These are phyloP conservation scores for Macrophomina phaseolina DNA, from an alignment of 2,329 filamentous ascomycete genomes.

Conservation along the genomic window DNA sequence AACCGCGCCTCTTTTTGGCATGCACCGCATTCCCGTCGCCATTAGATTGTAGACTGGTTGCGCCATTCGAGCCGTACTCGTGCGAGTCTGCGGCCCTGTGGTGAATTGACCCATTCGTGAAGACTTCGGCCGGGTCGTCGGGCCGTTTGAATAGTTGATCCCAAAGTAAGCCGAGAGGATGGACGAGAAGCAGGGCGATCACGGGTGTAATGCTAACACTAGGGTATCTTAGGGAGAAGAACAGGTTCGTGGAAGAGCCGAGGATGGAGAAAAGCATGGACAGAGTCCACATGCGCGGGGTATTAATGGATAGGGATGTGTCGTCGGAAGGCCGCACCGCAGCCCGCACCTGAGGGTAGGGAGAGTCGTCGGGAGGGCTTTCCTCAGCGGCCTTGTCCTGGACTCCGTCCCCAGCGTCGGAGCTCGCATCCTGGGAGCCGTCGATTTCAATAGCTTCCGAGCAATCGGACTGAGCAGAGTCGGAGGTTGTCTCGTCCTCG, in stretches of 20 bases:
- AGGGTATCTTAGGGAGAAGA: slow-evolving; percentile 88
- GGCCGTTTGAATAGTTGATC: slow-evolving; percentile 71
- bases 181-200: slow-evolving; percentile 83
- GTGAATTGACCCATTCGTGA: slow-evolving; percentile 61
- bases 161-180: slow-evolving; percentile 82
- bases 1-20: slow-evolving; percentile 25
- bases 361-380: slow-evolving; percentile 70
- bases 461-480: slow-evolving; percentile 10
- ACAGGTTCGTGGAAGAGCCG: slow-evolving; percentile 83
- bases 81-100: slow-evolving; percentile 23
- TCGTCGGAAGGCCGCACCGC: slow-evolving; percentile 80
- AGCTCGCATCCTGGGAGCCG: slow-evolving; percentile 42
- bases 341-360: slow-evolving; percentile 79
- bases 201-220: slow-evolving; percentile 89
- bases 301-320: slow-evolving; percentile 79
- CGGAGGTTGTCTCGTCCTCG: background rate
- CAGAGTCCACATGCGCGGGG: slow-evolving; percentile 83
- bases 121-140: slow-evolving; percentile 61
- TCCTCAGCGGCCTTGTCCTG: slow-evolving; percentile 46
- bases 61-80: slow-evolving; percentile 13
- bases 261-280: slow-evolving; percentile 81
- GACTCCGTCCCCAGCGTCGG: background rate
- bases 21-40: background rate
- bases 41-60: background rate
- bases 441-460: slow-evolving; percentile 36